Base-by-base conservation (phyloP, 352 stramenopile species). In the Globisporangium spiculum region DNA sequence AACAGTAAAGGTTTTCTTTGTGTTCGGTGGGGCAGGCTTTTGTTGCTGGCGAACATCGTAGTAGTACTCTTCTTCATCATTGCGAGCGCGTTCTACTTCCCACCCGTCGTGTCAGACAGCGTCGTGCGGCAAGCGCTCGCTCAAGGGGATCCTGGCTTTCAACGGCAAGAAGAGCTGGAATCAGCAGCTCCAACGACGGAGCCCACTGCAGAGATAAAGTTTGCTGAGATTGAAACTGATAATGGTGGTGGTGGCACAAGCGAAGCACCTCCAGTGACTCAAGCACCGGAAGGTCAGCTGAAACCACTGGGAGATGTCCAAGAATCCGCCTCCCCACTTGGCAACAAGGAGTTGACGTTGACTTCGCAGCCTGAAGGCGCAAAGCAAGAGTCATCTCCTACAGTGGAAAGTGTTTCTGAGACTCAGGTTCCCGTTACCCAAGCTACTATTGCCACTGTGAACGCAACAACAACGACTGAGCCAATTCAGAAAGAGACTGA, bases 51-150 rank as follows among this genome's bases (percentile, higher is more conserved):
- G 24, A 91, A 89, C 57, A 70, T 89, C 24, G 38, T 75, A 24
- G 75, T 76, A 1, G 63, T 91, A 27, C 72, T 73, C 0, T 62
- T 44, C 1, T 87, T 90, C 73, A 88, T 88, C 66, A 87, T 91
- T 69, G 62, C 74, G 30, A 87, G 78, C 65, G 77, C 78, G 6
- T 63, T 70, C 5, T 86, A 76, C 50, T 89, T 91, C 56, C 81
- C 80, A 3, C 73, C 75, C 22, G 54, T 75, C 5, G 73, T 65
- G 1, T 68, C 73, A 0, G 69, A 80, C 3, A 73, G 67, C 32
- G 65, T 85, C 22, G 66, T 90, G 12, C 69, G 77, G 10, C 65
- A 86, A 46, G 73, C 63, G 9, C 56, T 87, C 18, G 70, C 78
- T 30, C 76, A 84, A 70, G 64, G 73, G 16, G 65, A 77, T 16